Evolutionary conservation across 371 early-diverging fungal genomes (phyloP).

Genomic region (Mortierella sp.): DNA sequence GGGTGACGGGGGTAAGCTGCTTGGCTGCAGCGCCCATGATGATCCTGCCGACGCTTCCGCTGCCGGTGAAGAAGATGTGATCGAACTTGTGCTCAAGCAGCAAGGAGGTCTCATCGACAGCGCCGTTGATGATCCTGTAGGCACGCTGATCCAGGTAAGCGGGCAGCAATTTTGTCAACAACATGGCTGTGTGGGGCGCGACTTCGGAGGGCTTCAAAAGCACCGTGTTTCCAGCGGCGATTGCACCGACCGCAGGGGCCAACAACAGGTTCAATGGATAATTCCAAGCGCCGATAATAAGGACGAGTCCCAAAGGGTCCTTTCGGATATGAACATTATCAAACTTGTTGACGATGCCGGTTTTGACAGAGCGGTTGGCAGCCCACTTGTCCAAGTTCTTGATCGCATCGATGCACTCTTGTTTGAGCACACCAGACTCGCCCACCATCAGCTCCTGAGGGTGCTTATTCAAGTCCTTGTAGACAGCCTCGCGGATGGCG

Average conservation of each 20-base stretch:
- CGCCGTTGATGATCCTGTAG: conserved; percentile 82
- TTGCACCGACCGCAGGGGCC: conserved; percentile 85
- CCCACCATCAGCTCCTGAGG: conserved; percentile 60
- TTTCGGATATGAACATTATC: conserved; percentile 54
- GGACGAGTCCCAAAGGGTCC: conserved; percentile 80
- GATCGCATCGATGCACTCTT: conserved; percentile 73
- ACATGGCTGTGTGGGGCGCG: conserved; percentile 69
- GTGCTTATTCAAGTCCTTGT: conserved; percentile 76
- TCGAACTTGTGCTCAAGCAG: conserved; percentile 81
- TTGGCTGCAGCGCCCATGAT: conserved; percentile 84
- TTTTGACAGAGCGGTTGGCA: conserved; percentile 49
- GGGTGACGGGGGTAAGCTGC: conserved; percentile 78
- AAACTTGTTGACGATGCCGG: conserved; percentile 49
- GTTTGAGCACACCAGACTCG: conserved; percentile 72
- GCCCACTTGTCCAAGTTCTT: conserved; percentile 69
- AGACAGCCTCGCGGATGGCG: conserved; percentile 70
- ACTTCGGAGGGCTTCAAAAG: conserved; percentile 93
- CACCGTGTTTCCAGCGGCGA: conserved; percentile 92
- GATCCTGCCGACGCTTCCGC: conserved; percentile 80
- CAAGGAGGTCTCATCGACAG: conserved; percentile 73
- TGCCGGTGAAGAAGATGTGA: conserved; percentile 94
- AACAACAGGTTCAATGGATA: conserved; percentile 75
- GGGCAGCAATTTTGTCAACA: conserved; percentile 69
- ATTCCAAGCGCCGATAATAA: conserved; percentile 89
- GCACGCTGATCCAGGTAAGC: conserved; percentile 84